Evolutionary conservation across 1,139 yeast genomes (phyloP), one percentile per base, ranked within the genome.

Genomic region (Sugiyamaella xylanicola): DNA sequence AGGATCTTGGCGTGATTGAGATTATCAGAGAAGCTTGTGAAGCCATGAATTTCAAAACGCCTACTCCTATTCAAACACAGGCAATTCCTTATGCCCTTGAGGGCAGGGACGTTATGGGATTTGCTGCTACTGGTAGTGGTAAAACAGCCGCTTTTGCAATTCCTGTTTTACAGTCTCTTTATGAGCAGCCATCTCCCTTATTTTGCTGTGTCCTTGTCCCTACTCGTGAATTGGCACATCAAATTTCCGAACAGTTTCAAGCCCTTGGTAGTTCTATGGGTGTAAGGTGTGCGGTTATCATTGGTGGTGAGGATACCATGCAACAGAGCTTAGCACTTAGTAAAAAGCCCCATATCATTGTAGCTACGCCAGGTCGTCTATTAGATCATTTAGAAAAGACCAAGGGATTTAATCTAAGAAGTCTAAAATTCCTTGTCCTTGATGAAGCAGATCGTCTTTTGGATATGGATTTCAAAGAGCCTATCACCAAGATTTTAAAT

Each of bases 291-390:
- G 86, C 85, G 2, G 92, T 96, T 60, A 82, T 93, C 61, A 97
- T 93, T 42, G 99, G 99, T 63, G 99, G 99, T 61, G 93, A 93
- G 95, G 96, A 90, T 68, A 88, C 89, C 89, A 90, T 93, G 95
- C 96, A 91, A 66, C 99, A 93, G 72, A 95, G 97, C 0, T 79
- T 96, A 61, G 97, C 95, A 62, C 78, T 93, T 63, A 87, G 90
- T 86, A 81, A 95, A 63, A 91, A 90, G 68, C 99, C 99, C 1
- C 99, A 93, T 68, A 81, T 93, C 48, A 80, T 93, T 55, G 96
- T 93, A 56, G 98, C 98, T 20, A 93, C 99, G 0, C 98, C 98
- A 0, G 99, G 99, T 63, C 81, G 99, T 70, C 78, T 93, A 57
- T 83, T 92, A 84, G 99, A 93, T 72, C 99, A 93, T 75, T 77